phyloP scores from a whole-genome alignment of 257 asterid species.

The Solanum sejunctum region DNA sequence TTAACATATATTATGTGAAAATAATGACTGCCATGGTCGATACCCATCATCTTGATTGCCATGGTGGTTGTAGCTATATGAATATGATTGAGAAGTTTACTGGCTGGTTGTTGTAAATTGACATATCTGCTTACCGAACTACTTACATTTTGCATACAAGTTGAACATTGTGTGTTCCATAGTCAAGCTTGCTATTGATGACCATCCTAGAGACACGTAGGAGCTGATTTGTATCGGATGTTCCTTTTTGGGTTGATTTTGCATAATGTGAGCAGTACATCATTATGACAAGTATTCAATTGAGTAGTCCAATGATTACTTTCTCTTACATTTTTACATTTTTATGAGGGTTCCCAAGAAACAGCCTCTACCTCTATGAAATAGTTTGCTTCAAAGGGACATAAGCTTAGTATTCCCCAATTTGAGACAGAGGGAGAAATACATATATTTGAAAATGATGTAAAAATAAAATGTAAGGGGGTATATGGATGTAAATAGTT shows the following conservation, averaged over 20 bases:
- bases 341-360: too few species aligned
- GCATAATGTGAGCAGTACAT: background rate
- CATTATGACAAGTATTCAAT: background rate
- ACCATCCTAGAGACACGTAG: background rate
- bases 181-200: background rate
- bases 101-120: background rate
- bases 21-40: too few species aligned
- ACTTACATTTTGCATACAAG: too few species aligned
- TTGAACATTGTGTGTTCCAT: too few species aligned
- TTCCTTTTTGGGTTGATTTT: background rate
- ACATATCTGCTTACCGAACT: background rate
- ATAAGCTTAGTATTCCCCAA: too few species aligned
- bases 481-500: too few species aligned
- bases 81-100: background rate
- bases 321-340: background rate
- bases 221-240: background rate
- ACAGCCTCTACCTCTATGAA: too few species aligned
- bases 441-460: too few species aligned
- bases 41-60: background rate
- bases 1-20: too few species aligned
- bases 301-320: background rate
- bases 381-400: too few species aligned
- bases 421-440: too few species aligned
- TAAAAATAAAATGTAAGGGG: too few species aligned
- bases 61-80: background rate